Evolutionary conservation across 2,329 filamentous ascomycete species (phyloP).

Genomic region (Nigrospora sphaerica): DNA sequence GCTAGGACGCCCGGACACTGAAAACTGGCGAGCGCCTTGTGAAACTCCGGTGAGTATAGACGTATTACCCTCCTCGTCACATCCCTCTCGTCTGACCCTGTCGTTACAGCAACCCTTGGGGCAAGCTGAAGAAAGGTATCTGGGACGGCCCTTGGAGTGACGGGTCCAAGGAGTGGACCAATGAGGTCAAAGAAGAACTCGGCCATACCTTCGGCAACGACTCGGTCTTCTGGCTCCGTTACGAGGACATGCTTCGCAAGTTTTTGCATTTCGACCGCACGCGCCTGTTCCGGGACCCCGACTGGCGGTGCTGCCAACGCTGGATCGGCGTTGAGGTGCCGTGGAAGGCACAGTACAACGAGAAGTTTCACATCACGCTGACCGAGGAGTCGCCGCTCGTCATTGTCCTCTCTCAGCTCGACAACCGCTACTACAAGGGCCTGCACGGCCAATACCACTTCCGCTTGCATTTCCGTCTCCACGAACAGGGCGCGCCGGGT

Average conservation of each 20-base stretch:
- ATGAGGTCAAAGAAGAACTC: slow-evolving; percentile 49
- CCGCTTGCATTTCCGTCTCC: slow-evolving; percentile 42
- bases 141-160: slow-evolving; percentile 57
- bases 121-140: slow-evolving; percentile 46
- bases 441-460: slow-evolving; percentile 52
- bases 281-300: slow-evolving; percentile 49
- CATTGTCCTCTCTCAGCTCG: slow-evolving; percentile 54
- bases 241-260: slow-evolving; percentile 55
- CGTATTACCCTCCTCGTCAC: background rate
- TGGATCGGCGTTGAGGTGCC: slow-evolving; percentile 58
- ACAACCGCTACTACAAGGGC: slow-evolving; percentile 55
- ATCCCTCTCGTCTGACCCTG: background rate
- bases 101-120: slow-evolving; percentile 47
- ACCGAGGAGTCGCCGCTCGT: slow-evolving; percentile 50
- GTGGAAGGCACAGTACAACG: slow-evolving; percentile 55
- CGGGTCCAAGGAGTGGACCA: slow-evolving; percentile 55
- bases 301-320: slow-evolving; percentile 51
- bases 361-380: slow-evolving; percentile 53
- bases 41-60: slow-evolving; percentile 34
- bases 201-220: slow-evolving; percentile 54
- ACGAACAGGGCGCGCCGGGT: slow-evolving; percentile 39
- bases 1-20: slow-evolving; percentile 39
- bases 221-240: slow-evolving; percentile 58
- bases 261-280: slow-evolving; percentile 57
- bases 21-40: slow-evolving; percentile 47